A percentile compares a stretch with the other conserved stretches of the same genome.
These are phyloP conservation scores for Russula ochroleuca DNA, from an alignment of 768 basidiomycete species.

Conservation along the genomic window DNA sequence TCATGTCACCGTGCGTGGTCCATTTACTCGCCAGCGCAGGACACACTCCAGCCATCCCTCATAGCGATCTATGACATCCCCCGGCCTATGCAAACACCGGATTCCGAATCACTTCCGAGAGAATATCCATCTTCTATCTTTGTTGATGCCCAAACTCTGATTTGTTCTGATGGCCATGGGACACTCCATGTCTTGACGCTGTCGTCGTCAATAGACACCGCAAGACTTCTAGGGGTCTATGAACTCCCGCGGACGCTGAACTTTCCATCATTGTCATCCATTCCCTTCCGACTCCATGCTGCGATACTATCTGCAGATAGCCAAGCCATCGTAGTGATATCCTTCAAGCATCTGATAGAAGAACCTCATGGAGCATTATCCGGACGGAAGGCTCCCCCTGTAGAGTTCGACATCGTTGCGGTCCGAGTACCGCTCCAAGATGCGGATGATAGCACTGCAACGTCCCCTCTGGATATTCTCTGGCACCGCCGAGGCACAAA, in stretches of 20 bases:
- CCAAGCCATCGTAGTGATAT: constrained; percentile 48
- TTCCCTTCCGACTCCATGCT: constrained; percentile 47
- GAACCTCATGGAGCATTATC: not conserved
- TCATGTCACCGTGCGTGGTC: constrained; percentile 15
- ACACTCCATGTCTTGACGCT: constrained; percentile 56
- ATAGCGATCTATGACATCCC: constrained; percentile 58
- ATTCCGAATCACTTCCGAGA: constrained; percentile 41
- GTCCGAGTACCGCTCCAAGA: constrained; percentile 47
- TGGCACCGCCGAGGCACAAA: constrained; percentile 70
- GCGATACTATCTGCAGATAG: constrained; percentile 36
- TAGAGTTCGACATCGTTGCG: constrained; percentile 65
- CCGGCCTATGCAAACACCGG: constrained; percentile 43
- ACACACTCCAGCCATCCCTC: constrained; percentile 48
- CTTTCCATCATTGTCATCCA: constrained; percentile 31
- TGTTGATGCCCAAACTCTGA: constrained; percentile 44
- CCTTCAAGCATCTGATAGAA: constrained; percentile 46
- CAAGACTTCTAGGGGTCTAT: constrained; percentile 50
- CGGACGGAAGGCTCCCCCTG: constrained; percentile 30
- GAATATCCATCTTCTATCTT: constrained; percentile 77
- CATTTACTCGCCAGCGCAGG: constrained; percentile 42
- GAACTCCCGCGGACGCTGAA: constrained; percentile 37
- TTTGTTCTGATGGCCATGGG: constrained; percentile 72
- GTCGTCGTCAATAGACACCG: constrained; percentile 36
- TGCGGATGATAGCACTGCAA: constrained; percentile 34
- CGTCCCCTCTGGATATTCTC: constrained; percentile 46